Percentiles rank a stretch among this genome's conserved stretches.
Evolutionary conservation across 2,329 filamentous ascomycete species (phyloP).

Genomic region (Aureobasidium sp.): DNA sequence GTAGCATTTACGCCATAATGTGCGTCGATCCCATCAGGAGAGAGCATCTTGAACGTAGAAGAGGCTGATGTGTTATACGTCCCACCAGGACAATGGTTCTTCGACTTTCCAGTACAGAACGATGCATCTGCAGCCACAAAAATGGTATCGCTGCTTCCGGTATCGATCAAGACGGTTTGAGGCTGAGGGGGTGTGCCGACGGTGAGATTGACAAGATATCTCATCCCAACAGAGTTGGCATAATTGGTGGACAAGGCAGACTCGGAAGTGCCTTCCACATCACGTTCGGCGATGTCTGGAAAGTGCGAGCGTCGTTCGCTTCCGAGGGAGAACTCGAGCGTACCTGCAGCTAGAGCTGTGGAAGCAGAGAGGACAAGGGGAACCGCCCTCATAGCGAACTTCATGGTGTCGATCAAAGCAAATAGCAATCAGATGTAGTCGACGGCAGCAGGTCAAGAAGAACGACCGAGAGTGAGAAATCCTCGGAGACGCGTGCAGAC

Average conservation of each 20-base stretch:
- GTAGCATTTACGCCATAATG: constrained; percentile 24
- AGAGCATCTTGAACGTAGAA: constrained; percentile 22
- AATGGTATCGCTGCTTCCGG: constrained; percentile 28
- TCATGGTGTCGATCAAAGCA: not conserved
- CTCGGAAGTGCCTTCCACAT: not conserved
- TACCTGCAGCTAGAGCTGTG: not conserved
- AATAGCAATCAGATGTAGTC: not conserved
- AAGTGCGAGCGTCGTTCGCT: not conserved
- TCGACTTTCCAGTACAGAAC: not conserved
- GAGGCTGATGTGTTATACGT: constrained; percentile 23
- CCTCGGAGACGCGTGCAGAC: not conserved
- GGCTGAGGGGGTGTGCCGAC: constrained; percentile 27
- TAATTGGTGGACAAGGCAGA: not conserved
- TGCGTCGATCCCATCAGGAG: constrained; percentile 23
- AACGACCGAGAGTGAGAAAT: not conserved
- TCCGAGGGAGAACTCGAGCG: not conserved
- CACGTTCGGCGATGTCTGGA: not conserved
- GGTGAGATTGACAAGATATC: constrained; percentile 17
- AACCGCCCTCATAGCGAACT: not conserved
- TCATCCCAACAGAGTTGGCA: not conserved
- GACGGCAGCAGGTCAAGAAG: not conserved
- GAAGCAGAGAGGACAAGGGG: not conserved
- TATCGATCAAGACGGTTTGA: constrained; percentile 27
- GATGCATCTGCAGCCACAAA: constrained; percentile 21
- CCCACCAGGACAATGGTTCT: constrained; percentile 22